Percentiles rank a stretch among this genome's conserved stretches.
Evolutionary conservation across 192 early-diverging fungal genomes (phyloP).

Genomic region (Linnemannia schmuckeri): DNA sequence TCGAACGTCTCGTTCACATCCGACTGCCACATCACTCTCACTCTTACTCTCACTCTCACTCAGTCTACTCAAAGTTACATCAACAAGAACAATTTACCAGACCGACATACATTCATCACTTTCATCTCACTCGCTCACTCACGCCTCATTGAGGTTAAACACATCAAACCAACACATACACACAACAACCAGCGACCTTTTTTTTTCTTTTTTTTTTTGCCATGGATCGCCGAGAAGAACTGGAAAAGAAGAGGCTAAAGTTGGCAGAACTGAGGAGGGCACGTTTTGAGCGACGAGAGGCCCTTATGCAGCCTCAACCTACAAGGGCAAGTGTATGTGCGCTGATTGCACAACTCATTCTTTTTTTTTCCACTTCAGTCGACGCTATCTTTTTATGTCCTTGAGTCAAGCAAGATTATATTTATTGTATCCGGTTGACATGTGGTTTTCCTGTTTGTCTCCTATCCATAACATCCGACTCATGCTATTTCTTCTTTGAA

Average conservation of each 20-base stretch:
- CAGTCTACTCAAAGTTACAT: not conserved
- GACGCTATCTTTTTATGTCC: not conserved
- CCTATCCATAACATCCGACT: not conserved
- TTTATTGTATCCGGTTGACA: conserved; percentile 9
- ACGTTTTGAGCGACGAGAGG: conserved; percentile 80
- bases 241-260: conserved; percentile 94
- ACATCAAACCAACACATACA: not conserved
- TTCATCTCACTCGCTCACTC: not conserved
- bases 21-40: not conserved
- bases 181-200: not conserved
- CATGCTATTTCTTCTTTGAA: not conserved
- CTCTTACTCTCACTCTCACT: not conserved
- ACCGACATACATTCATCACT: not conserved
- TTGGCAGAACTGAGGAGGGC: conserved; percentile 88
- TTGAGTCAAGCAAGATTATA: not conserved
- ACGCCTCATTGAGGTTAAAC: not conserved
- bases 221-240: conserved; percentile 83
- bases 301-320: conserved; percentile 45
- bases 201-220: not conserved
- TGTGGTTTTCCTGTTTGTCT: conserved; percentile 18
- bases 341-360: not conserved
- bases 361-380: not conserved
- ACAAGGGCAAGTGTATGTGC: conserved; percentile 21
- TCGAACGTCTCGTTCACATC: no score
- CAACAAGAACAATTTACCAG: not conserved